Conservation (phyloP, 768 basidiomycete genomes). For the Hysterangium stoloniferum region DNA sequence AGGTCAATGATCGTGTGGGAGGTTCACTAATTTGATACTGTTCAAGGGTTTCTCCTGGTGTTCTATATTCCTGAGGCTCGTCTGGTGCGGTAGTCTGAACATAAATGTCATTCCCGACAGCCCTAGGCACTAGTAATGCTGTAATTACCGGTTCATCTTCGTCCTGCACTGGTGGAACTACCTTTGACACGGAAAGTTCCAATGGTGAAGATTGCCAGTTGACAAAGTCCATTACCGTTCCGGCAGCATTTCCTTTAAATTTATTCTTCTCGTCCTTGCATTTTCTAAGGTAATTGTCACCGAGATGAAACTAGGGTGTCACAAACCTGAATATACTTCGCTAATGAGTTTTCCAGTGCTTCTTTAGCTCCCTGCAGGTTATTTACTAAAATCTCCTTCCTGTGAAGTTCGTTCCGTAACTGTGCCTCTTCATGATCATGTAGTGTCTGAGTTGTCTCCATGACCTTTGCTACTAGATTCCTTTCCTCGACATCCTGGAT, state of each 20-base stretch:
- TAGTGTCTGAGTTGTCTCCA: slow-evolving; percentile 1
- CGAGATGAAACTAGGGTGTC: neutral
- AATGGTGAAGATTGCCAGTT: slow-evolving; percentile 8
- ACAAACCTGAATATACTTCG: slow-evolving; percentile 8
- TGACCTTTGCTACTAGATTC: slow-evolving; percentile 3
- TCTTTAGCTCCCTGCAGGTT: slow-evolving; percentile 7
- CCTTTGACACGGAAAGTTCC: neutral
- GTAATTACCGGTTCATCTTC: slow-evolving; percentile 1
- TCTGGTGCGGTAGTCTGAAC: slow-evolving; percentile 1
- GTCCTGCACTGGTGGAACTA: slow-evolving; percentile 4
- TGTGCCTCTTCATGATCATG: slow-evolving; percentile 7
- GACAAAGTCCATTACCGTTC: slow-evolving; percentile 4
- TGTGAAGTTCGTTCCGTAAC: slow-evolving; percentile 8
- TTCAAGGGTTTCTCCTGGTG: no score
- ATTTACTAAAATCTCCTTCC: neutral
- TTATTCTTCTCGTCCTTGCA: neutral
- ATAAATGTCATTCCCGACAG: no score
- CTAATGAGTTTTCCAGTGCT: slow-evolving; percentile 11
- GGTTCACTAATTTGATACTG: no score
- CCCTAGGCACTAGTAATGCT: no score
- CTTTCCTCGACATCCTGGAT: slow-evolving; percentile 8
- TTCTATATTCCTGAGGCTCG: neutral
- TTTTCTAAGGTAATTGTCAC: neutral
- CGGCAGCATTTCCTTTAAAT: neutral
- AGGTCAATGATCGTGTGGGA: no score